phyloP scores from a whole-genome alignment of 306 rosid genomes.

The Hippophae gyantsensis region DNA sequence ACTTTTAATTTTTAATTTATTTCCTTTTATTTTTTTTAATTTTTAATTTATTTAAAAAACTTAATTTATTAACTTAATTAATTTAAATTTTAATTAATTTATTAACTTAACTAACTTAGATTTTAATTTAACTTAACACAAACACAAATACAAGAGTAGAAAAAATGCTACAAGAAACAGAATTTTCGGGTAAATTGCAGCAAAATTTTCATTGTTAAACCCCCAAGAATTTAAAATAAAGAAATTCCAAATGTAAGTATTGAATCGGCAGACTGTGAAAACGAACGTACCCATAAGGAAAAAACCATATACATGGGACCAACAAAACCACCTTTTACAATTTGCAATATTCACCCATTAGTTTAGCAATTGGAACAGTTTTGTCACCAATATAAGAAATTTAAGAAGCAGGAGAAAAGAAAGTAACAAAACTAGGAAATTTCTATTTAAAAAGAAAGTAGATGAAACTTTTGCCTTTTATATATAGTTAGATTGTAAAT shows the following conservation, averaged over 20 bases:
- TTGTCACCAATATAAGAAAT: background rate
- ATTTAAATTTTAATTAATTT: no score
- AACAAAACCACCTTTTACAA: slow-evolving; percentile 46
- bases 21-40: no score
- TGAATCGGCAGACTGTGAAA: slow-evolving; percentile 10
- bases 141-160: slow-evolving; percentile 64
- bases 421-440: no score
- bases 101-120: no score
- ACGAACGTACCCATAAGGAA: slow-evolving; percentile 49
- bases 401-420: background rate
- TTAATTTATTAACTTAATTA: no score
- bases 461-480: no score
- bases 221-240: slow-evolving; percentile 12
- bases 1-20: no score
- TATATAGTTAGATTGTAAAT: no score
- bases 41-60: no score
- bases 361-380: background rate
- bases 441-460: no score
- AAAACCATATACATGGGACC: slow-evolving; percentile 51
- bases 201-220: slow-evolving; percentile 22
- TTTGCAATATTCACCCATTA: slow-evolving; percentile 20
- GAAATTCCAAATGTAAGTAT: slow-evolving; percentile 9
- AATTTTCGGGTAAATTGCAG: slow-evolving; percentile 58
- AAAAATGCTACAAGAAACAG: slow-evolving; percentile 54
- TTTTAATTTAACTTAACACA: no score